Percentiles rank a stretch among this genome's conserved stretches.
Conservation (phyloP, 2,329 filamentous ascomycete genomes). For the Cytospora chrysosperma region DNA sequence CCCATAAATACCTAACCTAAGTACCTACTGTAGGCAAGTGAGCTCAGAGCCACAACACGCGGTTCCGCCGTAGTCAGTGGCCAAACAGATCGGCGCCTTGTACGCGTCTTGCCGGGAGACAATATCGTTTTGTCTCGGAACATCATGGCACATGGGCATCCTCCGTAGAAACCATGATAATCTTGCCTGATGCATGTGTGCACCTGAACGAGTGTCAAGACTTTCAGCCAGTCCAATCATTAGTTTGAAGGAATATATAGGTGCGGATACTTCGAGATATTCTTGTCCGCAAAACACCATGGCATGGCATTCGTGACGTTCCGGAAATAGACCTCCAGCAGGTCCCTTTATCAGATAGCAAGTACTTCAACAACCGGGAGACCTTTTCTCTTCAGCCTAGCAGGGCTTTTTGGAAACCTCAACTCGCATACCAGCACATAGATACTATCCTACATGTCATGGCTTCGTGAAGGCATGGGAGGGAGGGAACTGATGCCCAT, state of each 20-base stretch:
- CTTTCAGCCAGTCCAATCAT: too few species aligned
- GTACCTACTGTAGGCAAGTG: too few species aligned
- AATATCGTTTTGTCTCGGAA: too few species aligned
- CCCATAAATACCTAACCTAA: too few species aligned
- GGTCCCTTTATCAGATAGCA: not conserved
- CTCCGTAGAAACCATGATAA: too few species aligned
- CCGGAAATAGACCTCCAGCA: not conserved
- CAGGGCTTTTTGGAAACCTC: not conserved
- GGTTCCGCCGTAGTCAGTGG: too few species aligned
- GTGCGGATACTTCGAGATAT: too few species aligned
- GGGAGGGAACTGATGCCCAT: not conserved
- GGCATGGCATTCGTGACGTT: not conserved
- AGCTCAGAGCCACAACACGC: not conserved
- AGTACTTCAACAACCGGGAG: not conserved
- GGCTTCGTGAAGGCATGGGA: not conserved
- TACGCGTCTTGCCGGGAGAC: not conserved
- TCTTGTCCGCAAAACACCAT: not conserved
- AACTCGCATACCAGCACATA: not conserved
- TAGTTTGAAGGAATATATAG: too few species aligned
- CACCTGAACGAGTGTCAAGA: too few species aligned
- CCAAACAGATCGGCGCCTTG: not conserved
- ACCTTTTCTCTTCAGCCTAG: too few species aligned
- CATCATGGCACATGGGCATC: too few species aligned
- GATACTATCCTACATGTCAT: not conserved
- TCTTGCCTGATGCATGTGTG: too few species aligned